These are phyloP conservation scores for Adansonia rubrostipa DNA, from an alignment of 441 rosid genomes.

Conservation along the genomic window DNA sequence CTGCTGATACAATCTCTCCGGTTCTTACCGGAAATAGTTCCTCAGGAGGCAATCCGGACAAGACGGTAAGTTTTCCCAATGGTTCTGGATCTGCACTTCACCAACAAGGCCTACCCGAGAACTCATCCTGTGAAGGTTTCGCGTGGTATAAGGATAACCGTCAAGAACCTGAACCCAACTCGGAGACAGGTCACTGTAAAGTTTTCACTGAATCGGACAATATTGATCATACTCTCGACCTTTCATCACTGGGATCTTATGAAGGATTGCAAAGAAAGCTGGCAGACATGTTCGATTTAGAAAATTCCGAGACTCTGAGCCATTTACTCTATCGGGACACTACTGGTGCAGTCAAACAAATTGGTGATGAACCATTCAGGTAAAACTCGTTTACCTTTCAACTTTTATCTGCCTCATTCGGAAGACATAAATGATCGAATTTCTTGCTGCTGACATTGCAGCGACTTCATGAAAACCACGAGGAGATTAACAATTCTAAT, in stretches of 20 bases:
- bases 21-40: slow-evolving; percentile 44
- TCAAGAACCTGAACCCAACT: slow-evolving; percentile 39
- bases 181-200: slow-evolving; percentile 59
- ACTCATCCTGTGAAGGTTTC: slow-evolving; percentile 35
- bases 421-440: not conserved
- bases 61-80: slow-evolving; percentile 31
- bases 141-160: slow-evolving; percentile 38
- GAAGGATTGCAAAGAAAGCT: slow-evolving; percentile 55
- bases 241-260: slow-evolving; percentile 53
- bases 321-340: slow-evolving; percentile 52
- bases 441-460: too few species aligned
- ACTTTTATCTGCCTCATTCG: not conserved
- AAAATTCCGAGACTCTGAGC: slow-evolving; percentile 42
- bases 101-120: slow-evolving; percentile 40
- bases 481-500: slow-evolving; percentile 57
- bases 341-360: slow-evolving; percentile 51
- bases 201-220: slow-evolving; percentile 70
- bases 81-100: slow-evolving; percentile 39
- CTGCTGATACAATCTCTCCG: slow-evolving; percentile 45
- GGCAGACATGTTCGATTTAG: slow-evolving; percentile 56
- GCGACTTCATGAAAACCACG: too few species aligned
- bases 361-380: slow-evolving; percentile 67
- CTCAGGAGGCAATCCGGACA: slow-evolving; percentile 25
- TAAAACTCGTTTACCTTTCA: slow-evolving; percentile 18
- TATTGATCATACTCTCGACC: slow-evolving; percentile 62